phyloP scores from a whole-genome alignment of 495 filamentous ascomycete genomes.

The Staphylotrichum tortipilum region DNA sequence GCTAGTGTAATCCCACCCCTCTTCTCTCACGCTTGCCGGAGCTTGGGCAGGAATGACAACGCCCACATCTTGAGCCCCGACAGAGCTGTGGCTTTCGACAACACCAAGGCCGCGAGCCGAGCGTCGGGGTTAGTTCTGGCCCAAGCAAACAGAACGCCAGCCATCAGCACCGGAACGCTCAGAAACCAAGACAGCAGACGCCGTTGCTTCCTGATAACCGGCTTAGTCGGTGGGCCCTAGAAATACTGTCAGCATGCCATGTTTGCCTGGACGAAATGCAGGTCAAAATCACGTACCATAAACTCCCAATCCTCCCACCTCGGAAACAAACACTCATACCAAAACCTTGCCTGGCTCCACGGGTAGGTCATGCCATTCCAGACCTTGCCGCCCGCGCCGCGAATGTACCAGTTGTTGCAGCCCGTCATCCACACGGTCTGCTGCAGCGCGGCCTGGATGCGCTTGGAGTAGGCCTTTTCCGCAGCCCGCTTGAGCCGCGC shows the following conservation, averaged over 20 bases:
- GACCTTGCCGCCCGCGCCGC: not conserved
- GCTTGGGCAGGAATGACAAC: not conserved
- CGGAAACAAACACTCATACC: slow-evolving; percentile 9
- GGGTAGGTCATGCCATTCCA: slow-evolving; percentile 17
- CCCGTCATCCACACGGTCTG: slow-evolving; percentile 22
- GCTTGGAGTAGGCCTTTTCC: slow-evolving; percentile 21
- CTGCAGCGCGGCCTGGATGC: slow-evolving; percentile 19
- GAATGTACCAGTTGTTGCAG: slow-evolving; percentile 38
- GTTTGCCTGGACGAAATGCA: no score
- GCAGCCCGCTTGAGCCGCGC: slow-evolving; percentile 28
- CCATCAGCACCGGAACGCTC: not conserved
- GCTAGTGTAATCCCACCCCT: no score
- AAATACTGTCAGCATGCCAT: not conserved
- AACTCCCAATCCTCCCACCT: slow-evolving; percentile 10
- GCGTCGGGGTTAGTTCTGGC: not conserved
- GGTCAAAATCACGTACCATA: not conserved
- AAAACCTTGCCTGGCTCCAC: slow-evolving; percentile 9
- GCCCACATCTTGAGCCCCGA: not conserved
- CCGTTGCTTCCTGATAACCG: not conserved
- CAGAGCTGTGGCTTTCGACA: not conserved
- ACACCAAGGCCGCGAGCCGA: not conserved
- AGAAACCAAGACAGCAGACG: not conserved
- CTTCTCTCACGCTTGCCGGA: not conserved
- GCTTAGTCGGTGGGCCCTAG: not conserved
- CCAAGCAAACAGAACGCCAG: not conserved